A percentile compares a stretch with the other conserved stretches of the same genome.
These are phyloP conservation scores for Albugo laibachii DNA, from an alignment of 352 stramenopile species.

Conservation along the genomic window DNA sequence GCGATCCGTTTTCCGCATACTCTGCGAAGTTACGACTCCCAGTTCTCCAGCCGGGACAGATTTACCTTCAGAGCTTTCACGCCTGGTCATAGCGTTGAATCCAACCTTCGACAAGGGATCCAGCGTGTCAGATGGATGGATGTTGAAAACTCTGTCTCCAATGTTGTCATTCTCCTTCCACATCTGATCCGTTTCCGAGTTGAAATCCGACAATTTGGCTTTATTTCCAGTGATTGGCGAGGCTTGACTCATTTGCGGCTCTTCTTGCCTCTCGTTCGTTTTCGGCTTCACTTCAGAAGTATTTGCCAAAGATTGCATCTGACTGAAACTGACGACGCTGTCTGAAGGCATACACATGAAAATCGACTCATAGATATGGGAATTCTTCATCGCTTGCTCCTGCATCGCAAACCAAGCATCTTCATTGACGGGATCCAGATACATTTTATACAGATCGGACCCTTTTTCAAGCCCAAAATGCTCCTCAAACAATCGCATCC, in stretches of 20 bases:
- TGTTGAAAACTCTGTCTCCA: too few species aligned
- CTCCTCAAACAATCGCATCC: slow-evolving; percentile 74
- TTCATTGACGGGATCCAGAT: slow-evolving; percentile 31
- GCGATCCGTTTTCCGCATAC: too few species aligned
- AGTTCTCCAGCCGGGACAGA: too few species aligned
- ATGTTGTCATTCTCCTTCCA: too few species aligned
- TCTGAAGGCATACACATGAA: slow-evolving; percentile 66
- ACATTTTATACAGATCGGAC: slow-evolving; percentile 28
- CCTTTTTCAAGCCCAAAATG: slow-evolving; percentile 46
- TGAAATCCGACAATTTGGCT: too few species aligned
- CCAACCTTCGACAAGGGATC: too few species aligned
- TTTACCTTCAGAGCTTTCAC: too few species aligned
- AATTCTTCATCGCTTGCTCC: slow-evolving; percentile 66
- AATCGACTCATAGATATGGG: slow-evolving; percentile 65
- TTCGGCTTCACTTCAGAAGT: not conserved
- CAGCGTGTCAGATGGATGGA: too few species aligned
- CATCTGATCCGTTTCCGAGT: too few species aligned
- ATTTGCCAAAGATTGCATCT: slow-evolving; percentile 17
- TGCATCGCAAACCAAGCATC: slow-evolving; percentile 69
- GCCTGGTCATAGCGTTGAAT: too few species aligned
- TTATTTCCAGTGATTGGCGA: too few species aligned
- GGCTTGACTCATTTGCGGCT: slow-evolving; percentile 1
- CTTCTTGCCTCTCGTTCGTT: slow-evolving; percentile 13
- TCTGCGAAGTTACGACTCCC: too few species aligned
- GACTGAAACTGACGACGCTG: slow-evolving; percentile 38